Evolutionary conservation across 2,329 filamentous ascomycete species (phyloP).

Genomic region (Thermoascus crustaceus): DNA sequence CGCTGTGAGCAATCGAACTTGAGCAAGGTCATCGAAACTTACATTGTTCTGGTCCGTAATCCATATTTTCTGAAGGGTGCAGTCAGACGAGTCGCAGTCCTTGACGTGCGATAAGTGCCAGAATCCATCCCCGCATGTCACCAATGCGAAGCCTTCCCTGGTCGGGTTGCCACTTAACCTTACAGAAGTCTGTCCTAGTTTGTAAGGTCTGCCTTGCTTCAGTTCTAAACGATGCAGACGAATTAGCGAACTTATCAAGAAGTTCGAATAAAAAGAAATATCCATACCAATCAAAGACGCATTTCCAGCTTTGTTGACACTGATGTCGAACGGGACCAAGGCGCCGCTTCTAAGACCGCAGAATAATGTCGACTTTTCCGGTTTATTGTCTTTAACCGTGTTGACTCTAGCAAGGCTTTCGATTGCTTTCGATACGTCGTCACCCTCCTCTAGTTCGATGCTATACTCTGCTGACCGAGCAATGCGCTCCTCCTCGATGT

Average conservation of each 20-base stretch:
- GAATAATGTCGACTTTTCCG: slow-evolving; percentile 23
- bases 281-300: slow-evolving; percentile 20
- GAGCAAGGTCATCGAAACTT: slow-evolving; percentile 10
- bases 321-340: slow-evolving; percentile 30
- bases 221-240: slow-evolving; percentile 20
- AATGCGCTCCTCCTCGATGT: slow-evolving; percentile 15
- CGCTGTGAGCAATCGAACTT: slow-evolving; percentile 4
- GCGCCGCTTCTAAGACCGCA: slow-evolving; percentile 41
- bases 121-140: slow-evolving; percentile 30
- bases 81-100: slow-evolving; percentile 17
- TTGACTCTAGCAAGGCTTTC: slow-evolving; percentile 26
- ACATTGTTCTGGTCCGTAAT: slow-evolving; percentile 37
- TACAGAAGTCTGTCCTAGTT: slow-evolving; percentile 31
- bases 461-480: slow-evolving; percentile 16
- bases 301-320: slow-evolving; percentile 12
- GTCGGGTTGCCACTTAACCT: slow-evolving; percentile 21
- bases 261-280: slow-evolving; percentile 4
- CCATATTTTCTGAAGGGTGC: slow-evolving; percentile 29
- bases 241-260: slow-evolving; percentile 8
- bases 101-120: slow-evolving; percentile 28
- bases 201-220: slow-evolving; percentile 20
- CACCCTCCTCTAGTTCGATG: slow-evolving; percentile 14
- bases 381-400: slow-evolving; percentile 8
- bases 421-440: slow-evolving; percentile 26
- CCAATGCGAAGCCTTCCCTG: slow-evolving; percentile 21